Evolutionary conservation across 169 alveolate genomes (phyloP), one percentile per base, ranked within the genome.

Genomic region (Cryptosporidium bovis): DNA sequence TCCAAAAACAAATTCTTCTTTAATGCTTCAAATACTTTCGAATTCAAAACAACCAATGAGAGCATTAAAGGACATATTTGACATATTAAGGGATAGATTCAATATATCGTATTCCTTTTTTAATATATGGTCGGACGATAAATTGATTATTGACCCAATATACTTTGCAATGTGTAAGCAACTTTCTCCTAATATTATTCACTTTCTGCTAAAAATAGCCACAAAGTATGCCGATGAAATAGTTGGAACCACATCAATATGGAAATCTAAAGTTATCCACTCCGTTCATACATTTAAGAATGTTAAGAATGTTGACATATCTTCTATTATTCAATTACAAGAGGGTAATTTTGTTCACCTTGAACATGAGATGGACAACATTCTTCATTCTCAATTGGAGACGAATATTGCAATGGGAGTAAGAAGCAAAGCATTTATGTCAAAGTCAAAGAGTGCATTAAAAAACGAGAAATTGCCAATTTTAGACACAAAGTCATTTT

Each of bases 41-140:
- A 77, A 60, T 16, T 77, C 87, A 8, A 77, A 77, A 12, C 87
- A 77, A n/a, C 87, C 69, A 13, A 15, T 77, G 18, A 62, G 87
- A n/a, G 77, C 77, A 10, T 29, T 77, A 24, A 77, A 62, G 36
- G 64, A 53, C 24, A 56, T 40, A 2, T 29, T 77, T 31, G 48
- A 60, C 24, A 60, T 60, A 20, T 31, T 77, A 27, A 77, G 66
- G 27, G 64, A 56, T 12, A 56, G 56, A 36, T 77, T 77, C 36
- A 60, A 77, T n/a, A 77, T 77, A n/a, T 77, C 87, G 12, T 62
- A 60, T 31, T 77, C 87, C 16, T 77, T 62, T 46, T 40, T 77
- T 40, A 77, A 77, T 24, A 77, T 77, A 20, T 77, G 87, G 87
- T 60, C 87, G 15, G 66, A 62, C 36, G 62, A 66, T 18, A 16